Evolutionary conservation across 2,329 filamentous ascomycete genomes (phyloP).

Genomic region (Ilyonectria destructans): DNA sequence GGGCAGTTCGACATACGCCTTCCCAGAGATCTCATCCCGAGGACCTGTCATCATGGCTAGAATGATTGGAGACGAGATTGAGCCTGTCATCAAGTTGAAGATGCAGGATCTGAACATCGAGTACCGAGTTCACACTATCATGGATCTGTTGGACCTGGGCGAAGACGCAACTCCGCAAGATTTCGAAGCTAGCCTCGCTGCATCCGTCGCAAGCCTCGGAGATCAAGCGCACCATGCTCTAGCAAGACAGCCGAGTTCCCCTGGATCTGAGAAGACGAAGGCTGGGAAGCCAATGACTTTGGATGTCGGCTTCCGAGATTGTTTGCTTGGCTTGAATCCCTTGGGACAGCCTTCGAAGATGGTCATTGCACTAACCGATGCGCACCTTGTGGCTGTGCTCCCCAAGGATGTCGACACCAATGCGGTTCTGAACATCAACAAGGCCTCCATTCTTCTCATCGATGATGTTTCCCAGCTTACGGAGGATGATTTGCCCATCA

Average conservation of each 20-base stretch:
- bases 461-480: constrained; percentile 74
- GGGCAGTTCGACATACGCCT: constrained; percentile 62
- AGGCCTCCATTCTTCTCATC: constrained; percentile 86
- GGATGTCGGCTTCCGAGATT: constrained; percentile 85
- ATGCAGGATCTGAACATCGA: constrained; percentile 89
- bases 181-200: constrained; percentile 81
- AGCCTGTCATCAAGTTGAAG: constrained; percentile 91
- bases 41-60: constrained; percentile 83
- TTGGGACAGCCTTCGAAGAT: constrained; percentile 82
- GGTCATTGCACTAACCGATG: constrained; percentile 84
- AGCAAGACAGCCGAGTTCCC: constrained; percentile 46
- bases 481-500: constrained; percentile 29
- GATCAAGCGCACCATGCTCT: constrained; percentile 73
- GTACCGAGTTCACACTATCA: constrained; percentile 87
- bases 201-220: constrained; percentile 84
- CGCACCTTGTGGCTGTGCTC: constrained; percentile 78
- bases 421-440: constrained; percentile 79
- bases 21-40: constrained; percentile 47
- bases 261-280: constrained; percentile 47
- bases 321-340: constrained; percentile 88
- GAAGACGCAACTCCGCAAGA: constrained; percentile 80
- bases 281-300: constrained; percentile 74
- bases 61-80: constrained; percentile 94
- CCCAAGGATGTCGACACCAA: constrained; percentile 77
- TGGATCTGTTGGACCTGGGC: constrained; percentile 82